Evolutionary conservation across 495 filamentous ascomycete genomes (phyloP), one percentile per base, ranked within the genome.

Genomic region (Trichoderma gamsii): DNA sequence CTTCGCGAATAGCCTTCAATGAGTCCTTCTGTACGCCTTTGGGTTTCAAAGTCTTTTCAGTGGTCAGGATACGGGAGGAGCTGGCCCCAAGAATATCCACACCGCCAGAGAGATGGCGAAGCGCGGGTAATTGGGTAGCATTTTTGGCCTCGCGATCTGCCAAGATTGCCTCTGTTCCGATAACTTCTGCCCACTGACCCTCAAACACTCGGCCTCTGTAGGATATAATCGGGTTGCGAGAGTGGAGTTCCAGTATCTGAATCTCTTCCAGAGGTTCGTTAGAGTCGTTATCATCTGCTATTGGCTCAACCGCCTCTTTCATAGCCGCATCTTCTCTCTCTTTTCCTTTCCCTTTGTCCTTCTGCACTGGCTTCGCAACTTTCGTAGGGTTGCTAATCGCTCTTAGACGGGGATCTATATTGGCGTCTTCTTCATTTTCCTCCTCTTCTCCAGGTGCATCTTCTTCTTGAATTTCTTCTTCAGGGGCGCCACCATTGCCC

Each of bases 211-310:
- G 85, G 63, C 88, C 89, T 59, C 88, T 81, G 80, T 94, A 93
- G 4, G 87, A 87, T 63, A 95, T 79, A 41, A 96, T 76, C 0
- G 93, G 93, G 69, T 90, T 81, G 0, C 73, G 59, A 0, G 87
- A 88, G 74, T 96, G 90, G 4, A 97, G 83, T 56, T 89, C 92
- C 18, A 92, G 81, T 61, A 97, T 87, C 70, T 96, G 91, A n/a
- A 97, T 86, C 23, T 77, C 77, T 70, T 71, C 81, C 72, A 76
- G 73, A 63, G 56, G 56, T 21, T 43, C 29, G 65, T 35, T 23
- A 4, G 25, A 35, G 21, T 46, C 52, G 25, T 77, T 67, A 9
- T 51, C 71, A 0, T 69, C 63, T 6, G 69, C 29, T 15, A 66
- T 66, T 16, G 71, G 25, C 18, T 66, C 61, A 7, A 27, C 1